Evolutionary conservation across 129 eudicot species (phyloP), one percentile per base, ranked within the genome.

Genomic region (Silybum marianum): DNA sequence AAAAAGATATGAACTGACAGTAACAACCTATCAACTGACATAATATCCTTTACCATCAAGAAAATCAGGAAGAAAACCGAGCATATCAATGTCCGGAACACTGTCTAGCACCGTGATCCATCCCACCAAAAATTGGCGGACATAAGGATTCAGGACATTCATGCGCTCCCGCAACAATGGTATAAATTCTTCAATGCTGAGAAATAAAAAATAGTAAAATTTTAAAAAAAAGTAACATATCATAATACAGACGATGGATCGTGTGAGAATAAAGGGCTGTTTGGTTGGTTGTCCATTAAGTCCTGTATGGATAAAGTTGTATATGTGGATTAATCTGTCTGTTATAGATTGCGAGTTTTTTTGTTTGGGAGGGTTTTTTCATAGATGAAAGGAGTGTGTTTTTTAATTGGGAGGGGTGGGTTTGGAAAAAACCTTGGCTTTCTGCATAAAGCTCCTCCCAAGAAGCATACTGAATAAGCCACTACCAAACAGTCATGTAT

Each of bases 11-110:
- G 14, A 65, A 71, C 26, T 51, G 34, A 82, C 18, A 75, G 32
- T 72, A 71, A 67, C 54, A 71, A 1, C 22, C 71, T 34, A 76
- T 71, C 58, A 73, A 83, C 42, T 54, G 23, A 13, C n/a, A 42
- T 38, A 11, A 81, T 80, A 62, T 10, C 12, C 36, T 83, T 84
- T 90, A 95, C 97, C 99, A 82, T 95, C 99, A 85, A 95, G 99
- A 83, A 95, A 95, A 95, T 95, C 97, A 73, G 99, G 99, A 87
- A 95, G 99, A 79, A 92, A 95, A 36, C 99, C 99, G 78, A 95
- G 83, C 97, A 92, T 95, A 84, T 95, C 99, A 11, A 95, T 95
- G 75, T 92, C 99, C 18, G 97, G 99, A 82, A 95, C 99, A 87
- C 99, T 92, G 82, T 95, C 97, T 77, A 95, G 85, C 60, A 95